Base-by-base conservation (phyloP, 495 filamentous ascomycete species). In the Podospora australis region DNA sequence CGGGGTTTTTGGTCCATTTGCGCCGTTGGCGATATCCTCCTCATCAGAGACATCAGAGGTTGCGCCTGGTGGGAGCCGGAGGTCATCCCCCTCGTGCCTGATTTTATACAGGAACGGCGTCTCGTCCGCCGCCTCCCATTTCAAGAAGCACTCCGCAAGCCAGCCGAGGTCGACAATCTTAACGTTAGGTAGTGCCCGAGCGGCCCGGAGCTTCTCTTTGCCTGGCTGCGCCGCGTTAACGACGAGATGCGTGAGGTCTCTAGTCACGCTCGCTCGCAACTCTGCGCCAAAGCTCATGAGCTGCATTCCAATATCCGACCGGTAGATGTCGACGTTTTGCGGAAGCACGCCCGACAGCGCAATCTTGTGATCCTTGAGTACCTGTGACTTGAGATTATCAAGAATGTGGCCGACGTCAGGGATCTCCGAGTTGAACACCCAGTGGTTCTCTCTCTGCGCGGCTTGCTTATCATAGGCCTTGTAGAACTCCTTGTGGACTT, bases 311-410 rank as follows among this genome's bases (percentile, higher is more conserved):
- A 94, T 83, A 62, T 98, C 92, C 17, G 84, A 83, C 42, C 78
- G 83, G 28, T 58, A 54, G 30, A 87, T 78, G 53, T 94, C 81
- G n/a, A 83, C 74, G 4, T 82, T 82, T 4, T 92, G 62, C 14
- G 90, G 90, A 8, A 96, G 78, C 5, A 98, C 80, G 4, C 94
- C 92, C 0, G 92, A 95, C 52, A 96, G 84, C 4, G 92, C 88
- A 26, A 98, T 70, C 5, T 78, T 75, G 19, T 80, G 79, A 13
- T 79, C 83, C 0, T 69, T 74, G 2, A 98, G 80, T 8, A 90
- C 80, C 20, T 72, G 68, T 1, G 68, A 62, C 64, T 97, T 97
- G 58, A 96, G 79, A 23, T 64, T 59, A 13, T 88, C 83, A 72
- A 99, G 86, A 8, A 95, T 79, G 9, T 71, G 67, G 52, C 88